Evolutionary conservation across 23 red algal species (phyloP).

Genomic region (Gracilaria vermiculophylla): DNA sequence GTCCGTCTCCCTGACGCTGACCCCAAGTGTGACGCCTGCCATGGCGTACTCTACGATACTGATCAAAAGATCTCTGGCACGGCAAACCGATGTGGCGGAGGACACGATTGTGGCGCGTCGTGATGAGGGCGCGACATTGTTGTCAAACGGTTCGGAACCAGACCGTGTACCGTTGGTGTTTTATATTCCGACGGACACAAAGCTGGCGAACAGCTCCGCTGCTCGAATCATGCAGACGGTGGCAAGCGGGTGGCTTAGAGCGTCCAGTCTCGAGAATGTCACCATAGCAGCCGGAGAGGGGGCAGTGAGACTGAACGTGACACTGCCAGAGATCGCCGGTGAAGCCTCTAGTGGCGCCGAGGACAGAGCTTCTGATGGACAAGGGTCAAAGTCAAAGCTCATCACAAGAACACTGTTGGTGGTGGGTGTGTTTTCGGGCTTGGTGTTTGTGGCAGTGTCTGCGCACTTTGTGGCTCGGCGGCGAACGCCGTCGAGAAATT

Average conservation of each 20-base stretch:
- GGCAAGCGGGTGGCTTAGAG: background rate
- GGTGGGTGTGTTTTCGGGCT: too few relatives aligned
- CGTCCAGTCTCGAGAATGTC: background rate
- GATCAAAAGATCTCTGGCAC: background rate
- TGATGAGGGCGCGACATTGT: background rate
- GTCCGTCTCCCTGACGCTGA: slow-evolving; percentile 21
- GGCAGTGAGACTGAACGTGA: background rate
- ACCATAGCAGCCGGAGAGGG: background rate
- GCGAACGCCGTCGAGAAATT: too few relatives aligned
- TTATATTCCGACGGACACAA: slow-evolving; percentile 21
- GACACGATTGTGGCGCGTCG: slow-evolving; percentile 17
- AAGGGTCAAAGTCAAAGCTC: too few relatives aligned
- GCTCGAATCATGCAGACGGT: background rate
- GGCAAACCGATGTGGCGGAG: background rate
- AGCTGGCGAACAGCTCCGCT: background rate
- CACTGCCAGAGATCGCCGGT: background rate
- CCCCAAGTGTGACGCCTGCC: slow-evolving; percentile 4
- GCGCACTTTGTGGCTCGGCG: too few relatives aligned
- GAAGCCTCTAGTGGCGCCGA: too few relatives aligned
- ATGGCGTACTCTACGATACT: slow-evolving; percentile 16
- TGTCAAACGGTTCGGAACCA: background rate
- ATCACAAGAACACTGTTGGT: too few relatives aligned
- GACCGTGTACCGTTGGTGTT: background rate
- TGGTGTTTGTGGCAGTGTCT: too few relatives aligned
- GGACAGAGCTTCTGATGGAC: too few relatives aligned